Base-by-base conservation (phyloP, 1,139 yeast species). In the Entelexis paramagnoliae region DNA sequence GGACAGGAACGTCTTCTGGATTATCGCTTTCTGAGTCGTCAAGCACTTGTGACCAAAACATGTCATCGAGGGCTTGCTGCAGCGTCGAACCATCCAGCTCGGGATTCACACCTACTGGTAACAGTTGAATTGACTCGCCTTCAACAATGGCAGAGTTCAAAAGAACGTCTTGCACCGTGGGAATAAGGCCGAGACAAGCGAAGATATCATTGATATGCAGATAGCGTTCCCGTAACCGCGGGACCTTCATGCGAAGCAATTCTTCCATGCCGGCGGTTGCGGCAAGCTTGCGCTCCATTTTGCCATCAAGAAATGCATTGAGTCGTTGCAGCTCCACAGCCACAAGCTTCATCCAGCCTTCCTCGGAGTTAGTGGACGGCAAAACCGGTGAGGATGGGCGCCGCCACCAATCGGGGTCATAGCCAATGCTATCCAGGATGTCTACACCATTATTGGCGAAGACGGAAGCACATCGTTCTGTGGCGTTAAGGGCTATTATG, bases 361-460 rank as follows among this genome's bases (percentile, higher is more conserved):
- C 47, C 10, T 52, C 50, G 7, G 39, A 17, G 11, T 13, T 4
- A 1, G 20, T 9, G 10, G 39, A 16, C 2, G 50, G 38, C 30
- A 49, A 32, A 6, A 13, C 4, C 4, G 34, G 26, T 1, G 35
- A 5, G 11, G 45, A 3, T 3, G 45, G 33, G 2, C 38, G 40
- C 24, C 48, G 35, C 49, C 50, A 55, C 56, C 58, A 53, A 17
- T 53, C 50, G 4, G 42, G 29, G 17, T 33, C 38, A 29, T 50
- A 55, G 13, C 17, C 9, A 14, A 55, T 8, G 7, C 35, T 41
- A 7, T 19, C 33, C 8, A 47, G 38, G 9, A 53, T 19, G 29
- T 55, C 55, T 4, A 28, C 24, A n/a, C 56, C 56, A n/a, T 39
- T 10, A 33, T 55, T 55, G n/a, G 53, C 41, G 33, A 55, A 45